A percentile compares a stretch with the other conserved stretches of the same genome.
Conservation (phyloP, 129 eudicot species). For the Pseudognaphalium luteoalbum region DNA sequence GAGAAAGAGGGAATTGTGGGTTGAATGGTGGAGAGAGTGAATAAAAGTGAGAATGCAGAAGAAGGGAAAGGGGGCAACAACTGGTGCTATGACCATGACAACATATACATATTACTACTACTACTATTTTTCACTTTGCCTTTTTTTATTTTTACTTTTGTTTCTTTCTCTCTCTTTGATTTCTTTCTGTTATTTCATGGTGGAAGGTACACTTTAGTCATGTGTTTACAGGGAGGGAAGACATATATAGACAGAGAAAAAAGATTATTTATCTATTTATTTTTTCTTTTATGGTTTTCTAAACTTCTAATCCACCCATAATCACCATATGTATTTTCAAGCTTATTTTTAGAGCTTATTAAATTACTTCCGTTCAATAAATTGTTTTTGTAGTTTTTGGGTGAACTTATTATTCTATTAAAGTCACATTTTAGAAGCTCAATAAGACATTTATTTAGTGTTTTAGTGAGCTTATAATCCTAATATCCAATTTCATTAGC, state of each 20-base stretch:
- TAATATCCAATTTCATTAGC: too few relatives aligned
- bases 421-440: too few relatives aligned
- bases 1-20: constrained; percentile 14
- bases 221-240: constrained; percentile 11
- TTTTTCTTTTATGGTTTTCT: too few relatives aligned
- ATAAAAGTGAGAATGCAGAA: constrained; percentile 31
- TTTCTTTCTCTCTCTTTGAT: not conserved
- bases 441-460: too few relatives aligned
- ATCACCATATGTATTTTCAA: too few relatives aligned
- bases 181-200: constrained; percentile 23
- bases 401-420: too few relatives aligned
- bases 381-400: too few relatives aligned
- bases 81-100: not conserved
- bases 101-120: not conserved
- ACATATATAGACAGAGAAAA: not conserved
- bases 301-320: too few relatives aligned
- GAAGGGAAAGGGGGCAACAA: not conserved
- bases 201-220: constrained; percentile 27
- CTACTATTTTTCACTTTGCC: not conserved
- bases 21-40: constrained; percentile 18
- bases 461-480: too few relatives aligned
- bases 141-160: constrained; percentile 22
- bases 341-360: too few relatives aligned
- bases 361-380: too few relatives aligned
- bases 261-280: too few relatives aligned